These are phyloP conservation scores for Letharia lupina DNA, from an alignment of 495 filamentous ascomycete genomes.

Conservation along the genomic window DNA sequence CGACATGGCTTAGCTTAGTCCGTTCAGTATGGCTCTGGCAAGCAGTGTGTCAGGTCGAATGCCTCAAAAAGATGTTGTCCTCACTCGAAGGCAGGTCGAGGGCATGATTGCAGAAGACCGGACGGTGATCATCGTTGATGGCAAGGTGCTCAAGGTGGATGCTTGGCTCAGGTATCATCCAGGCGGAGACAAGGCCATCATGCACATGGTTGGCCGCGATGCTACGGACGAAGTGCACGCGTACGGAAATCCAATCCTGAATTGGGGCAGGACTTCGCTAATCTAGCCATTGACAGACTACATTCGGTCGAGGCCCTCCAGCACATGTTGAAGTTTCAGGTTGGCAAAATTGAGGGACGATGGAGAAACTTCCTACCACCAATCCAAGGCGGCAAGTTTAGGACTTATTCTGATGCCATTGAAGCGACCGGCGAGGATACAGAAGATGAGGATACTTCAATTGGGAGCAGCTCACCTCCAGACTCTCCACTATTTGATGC, in stretches of 20 bases:
- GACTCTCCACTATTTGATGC: constrained; percentile 62
- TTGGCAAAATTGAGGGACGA: constrained; percentile 70
- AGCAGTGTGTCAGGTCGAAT: constrained; percentile 16
- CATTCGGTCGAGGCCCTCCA: constrained; percentile 72
- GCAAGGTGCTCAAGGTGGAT: constrained; percentile 77
- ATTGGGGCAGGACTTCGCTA: constrained; percentile 12
- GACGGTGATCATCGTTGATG: constrained; percentile 70
- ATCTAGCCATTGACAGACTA: constrained; percentile 44
- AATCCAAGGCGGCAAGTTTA: constrained; percentile 84
- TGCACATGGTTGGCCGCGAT: constrained; percentile 94
- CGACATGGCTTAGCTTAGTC: constrained; percentile 8
- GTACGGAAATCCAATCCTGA: constrained; percentile 44
- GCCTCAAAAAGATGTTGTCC: constrained; percentile 41
- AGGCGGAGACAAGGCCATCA: constrained; percentile 84
- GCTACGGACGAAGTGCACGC: constrained; percentile 91
- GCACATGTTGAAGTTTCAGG: constrained; percentile 73
- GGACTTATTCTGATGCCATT: constrained; percentile 40
- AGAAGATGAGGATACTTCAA: constrained; percentile 38
- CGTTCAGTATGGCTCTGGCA: constrained; percentile 16
- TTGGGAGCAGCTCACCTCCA: constrained; percentile 37
- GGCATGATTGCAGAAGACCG: constrained; percentile 80
- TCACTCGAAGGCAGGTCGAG: constrained; percentile 73
- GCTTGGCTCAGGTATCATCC: constrained; percentile 84
- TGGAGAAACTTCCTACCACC: constrained; percentile 90
- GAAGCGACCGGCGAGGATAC: constrained; percentile 22